Conservation (phyloP, 768 basidiomycete species). For the Mycena vulgaris region DNA sequence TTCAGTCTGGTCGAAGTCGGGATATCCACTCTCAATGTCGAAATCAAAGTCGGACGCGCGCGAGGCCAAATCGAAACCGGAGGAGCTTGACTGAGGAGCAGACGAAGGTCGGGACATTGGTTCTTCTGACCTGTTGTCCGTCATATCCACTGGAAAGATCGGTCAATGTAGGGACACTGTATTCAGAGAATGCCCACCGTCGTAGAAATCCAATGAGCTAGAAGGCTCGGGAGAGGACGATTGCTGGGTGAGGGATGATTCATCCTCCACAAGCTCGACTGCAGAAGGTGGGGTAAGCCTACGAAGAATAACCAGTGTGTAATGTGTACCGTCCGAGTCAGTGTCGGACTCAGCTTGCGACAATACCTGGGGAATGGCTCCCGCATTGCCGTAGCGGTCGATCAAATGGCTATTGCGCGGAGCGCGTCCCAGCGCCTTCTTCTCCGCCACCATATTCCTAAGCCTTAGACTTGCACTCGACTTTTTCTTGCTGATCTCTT, state of each 20-base stretch:
- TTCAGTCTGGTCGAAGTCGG: background rate
- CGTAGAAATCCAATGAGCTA: no score
- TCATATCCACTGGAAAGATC: no score
- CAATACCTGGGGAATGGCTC: background rate
- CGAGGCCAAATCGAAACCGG: background rate
- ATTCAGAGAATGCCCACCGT: no score
- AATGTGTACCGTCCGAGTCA: background rate
- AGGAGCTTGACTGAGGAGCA: background rate
- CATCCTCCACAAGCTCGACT: background rate
- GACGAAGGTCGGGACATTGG: background rate
- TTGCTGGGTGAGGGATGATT: background rate
- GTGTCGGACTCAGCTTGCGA: background rate
- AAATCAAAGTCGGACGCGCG: background rate
- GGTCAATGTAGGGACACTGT: no score
- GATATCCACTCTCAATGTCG: no score
- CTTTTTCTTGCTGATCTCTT: background rate
- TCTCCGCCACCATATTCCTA: background rate
- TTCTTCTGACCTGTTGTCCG: no score
- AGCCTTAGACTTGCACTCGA: background rate
- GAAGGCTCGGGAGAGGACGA: background rate
- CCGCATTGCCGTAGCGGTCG: background rate
- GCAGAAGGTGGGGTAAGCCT: background rate
- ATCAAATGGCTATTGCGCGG: background rate
- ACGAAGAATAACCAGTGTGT: background rate
- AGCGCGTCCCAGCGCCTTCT: background rate